Evolutionary conservation across 768 basidiomycete genomes (phyloP).

Genomic region (Boletus rufocinnamomeus): DNA sequence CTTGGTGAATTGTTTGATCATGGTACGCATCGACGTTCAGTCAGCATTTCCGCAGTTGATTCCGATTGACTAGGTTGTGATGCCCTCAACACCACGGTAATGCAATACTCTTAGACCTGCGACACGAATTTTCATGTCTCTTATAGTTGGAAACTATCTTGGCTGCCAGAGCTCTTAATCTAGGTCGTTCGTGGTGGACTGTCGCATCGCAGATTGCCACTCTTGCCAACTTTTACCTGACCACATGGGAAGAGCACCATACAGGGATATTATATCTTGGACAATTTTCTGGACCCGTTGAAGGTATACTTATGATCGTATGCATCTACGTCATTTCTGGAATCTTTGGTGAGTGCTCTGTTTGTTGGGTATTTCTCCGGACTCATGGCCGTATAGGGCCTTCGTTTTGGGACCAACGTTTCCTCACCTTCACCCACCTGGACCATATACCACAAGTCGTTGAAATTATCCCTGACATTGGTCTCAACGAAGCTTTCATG

Average conservation of each 20-base stretch:
- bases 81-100: constrained; percentile 91
- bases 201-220: constrained; percentile 78
- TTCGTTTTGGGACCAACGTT: constrained; percentile 73
- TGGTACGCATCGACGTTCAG: constrained; percentile 47
- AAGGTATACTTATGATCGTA: constrained; percentile 89
- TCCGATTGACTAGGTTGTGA: constrained; percentile 65
- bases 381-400: constrained; percentile 52
- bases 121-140: not conserved
- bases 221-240: constrained; percentile 70
- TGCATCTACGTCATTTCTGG: constrained; percentile 78
- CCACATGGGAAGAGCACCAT: constrained; percentile 85
- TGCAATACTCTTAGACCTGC: constrained; percentile 3
- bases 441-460: constrained; percentile 51
- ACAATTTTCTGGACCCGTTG: constrained; percentile 92
- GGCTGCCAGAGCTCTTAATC: constrained; percentile 79
- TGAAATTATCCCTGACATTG: constrained; percentile 59
- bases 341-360: constrained; percentile 54
- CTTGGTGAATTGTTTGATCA: constrained; percentile 99
- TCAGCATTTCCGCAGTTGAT: not conserved
- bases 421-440: constrained; percentile 60
- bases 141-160: constrained; percentile 86
- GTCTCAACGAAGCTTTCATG: constrained; percentile 89
- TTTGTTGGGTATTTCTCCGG: not conserved
- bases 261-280: constrained; percentile 92
- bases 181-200: constrained; percentile 97